phyloP scores from a whole-genome alignment of 2,329 filamentous ascomycete genomes.

The Colletotrichum lupini region DNA sequence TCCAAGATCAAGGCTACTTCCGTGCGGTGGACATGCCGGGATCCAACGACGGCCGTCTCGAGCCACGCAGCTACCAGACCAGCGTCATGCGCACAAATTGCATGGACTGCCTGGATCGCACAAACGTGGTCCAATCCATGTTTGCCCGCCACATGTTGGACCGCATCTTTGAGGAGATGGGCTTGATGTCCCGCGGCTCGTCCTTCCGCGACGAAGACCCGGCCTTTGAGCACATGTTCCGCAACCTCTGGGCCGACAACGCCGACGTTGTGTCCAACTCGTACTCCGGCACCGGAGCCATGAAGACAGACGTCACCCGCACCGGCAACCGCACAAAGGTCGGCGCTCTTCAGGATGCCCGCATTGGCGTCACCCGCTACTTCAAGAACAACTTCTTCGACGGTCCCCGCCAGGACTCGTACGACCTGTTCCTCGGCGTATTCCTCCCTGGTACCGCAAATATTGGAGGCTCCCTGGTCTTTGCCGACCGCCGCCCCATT shows the following conservation, averaged over 20 bases:
- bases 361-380: slow-evolving; percentile 90
- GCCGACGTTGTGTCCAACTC: slow-evolving; percentile 93
- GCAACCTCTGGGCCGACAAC: slow-evolving; percentile 98
- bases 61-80: slow-evolving; percentile 83
- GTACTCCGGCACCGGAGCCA: slow-evolving; percentile 94
- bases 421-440: slow-evolving; percentile 90
- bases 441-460: slow-evolving; percentile 81
- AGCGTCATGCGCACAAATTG: slow-evolving; percentile 97
- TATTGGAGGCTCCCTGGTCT: slow-evolving; percentile 78
- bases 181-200: slow-evolving; percentile 80
- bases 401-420: slow-evolving; percentile 93
- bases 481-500: slow-evolving; percentile 85
- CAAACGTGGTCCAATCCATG: slow-evolving; percentile 98
- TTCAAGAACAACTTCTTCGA: slow-evolving; percentile 94
- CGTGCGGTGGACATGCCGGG: slow-evolving; percentile 88
- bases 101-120: slow-evolving; percentile 98
- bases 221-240: slow-evolving; percentile 90
- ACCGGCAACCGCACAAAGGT: slow-evolving; percentile 88
- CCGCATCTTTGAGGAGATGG: slow-evolving; percentile 87
- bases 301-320: slow-evolving; percentile 99
- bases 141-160: slow-evolving; percentile 90
- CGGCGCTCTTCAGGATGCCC: slow-evolving; percentile 86
- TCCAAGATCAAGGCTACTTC: slow-evolving; percentile 90
- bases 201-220: slow-evolving; percentile 80
- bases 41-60: slow-evolving; percentile 75